A percentile compares a stretch with the other conserved stretches of the same genome.
phyloP scores from a whole-genome alignment of 768 basidiomycete species.

The Termitomyces sp. region DNA sequence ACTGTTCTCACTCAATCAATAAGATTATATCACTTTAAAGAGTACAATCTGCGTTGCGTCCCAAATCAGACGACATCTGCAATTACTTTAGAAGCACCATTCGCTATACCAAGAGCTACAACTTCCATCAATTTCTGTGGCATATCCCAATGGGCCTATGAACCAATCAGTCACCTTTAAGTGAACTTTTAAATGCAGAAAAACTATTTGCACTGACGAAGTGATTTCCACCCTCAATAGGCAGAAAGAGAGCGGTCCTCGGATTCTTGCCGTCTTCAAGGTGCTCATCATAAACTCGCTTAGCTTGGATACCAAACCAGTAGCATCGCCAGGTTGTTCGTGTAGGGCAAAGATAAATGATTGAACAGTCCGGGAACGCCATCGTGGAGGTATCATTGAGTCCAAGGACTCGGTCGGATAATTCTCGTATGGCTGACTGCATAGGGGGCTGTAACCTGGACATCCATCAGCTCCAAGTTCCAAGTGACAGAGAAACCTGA shows the following conservation, averaged over 20 bases:
- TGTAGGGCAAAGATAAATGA: slow-evolving; percentile 17
- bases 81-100: not conserved
- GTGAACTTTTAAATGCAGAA: not conserved
- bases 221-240: slow-evolving; percentile 25
- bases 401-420: slow-evolving; percentile 17
- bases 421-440: slow-evolving; percentile 14
- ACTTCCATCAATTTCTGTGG: slow-evolving; percentile 5
- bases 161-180: not conserved
- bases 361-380: slow-evolving; percentile 6
- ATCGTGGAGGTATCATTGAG: slow-evolving; percentile 11
- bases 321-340: slow-evolving; percentile 18
- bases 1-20: not conserved
- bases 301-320: slow-evolving; percentile 17
- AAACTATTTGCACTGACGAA: slow-evolving; percentile 21
- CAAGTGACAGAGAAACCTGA: not conserved
- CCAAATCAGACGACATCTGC: not conserved
- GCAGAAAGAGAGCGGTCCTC: slow-evolving; percentile 18
- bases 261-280: slow-evolving; percentile 12
- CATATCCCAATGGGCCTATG: slow-evolving; percentile 10
- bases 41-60: not conserved
- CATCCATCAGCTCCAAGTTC: not conserved
- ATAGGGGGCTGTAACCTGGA: slow-evolving; percentile 17
- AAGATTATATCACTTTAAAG: not conserved
- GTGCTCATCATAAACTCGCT: slow-evolving; percentile 16
- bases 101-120: not conserved